Evolutionary conservation across 75 land plant species (phyloP).

Genomic region (Sequoiadendron giganteum): DNA sequence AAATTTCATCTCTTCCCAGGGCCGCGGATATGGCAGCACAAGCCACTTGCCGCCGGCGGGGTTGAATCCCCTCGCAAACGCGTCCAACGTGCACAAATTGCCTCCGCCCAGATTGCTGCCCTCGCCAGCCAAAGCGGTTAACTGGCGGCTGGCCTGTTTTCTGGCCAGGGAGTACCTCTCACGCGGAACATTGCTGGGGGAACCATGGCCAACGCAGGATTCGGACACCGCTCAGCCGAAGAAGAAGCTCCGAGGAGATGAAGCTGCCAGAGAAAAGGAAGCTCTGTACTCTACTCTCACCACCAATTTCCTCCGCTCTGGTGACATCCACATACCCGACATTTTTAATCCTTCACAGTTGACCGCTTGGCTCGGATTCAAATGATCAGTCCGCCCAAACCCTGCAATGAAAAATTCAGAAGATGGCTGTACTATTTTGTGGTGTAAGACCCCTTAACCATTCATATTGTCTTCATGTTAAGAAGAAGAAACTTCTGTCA

Average conservation of each 20-base stretch:
- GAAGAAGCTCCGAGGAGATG: neutral
- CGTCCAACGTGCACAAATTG: neutral
- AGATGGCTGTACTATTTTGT: no score
- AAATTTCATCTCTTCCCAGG: no score
- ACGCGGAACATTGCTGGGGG: conserved; percentile 5
- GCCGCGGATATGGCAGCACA: neutral
- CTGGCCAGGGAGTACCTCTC: neutral
- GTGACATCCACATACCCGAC: neutral
- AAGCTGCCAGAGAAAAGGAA: neutral
- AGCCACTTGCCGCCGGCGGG: neutral
- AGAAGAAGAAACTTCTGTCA: no score
- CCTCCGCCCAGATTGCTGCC: neutral
- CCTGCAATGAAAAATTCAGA: no score
- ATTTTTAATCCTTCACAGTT: conserved; percentile 5
- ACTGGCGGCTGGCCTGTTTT: conserved; percentile 9
- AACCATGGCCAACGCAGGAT: neutral
- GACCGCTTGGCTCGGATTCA: neutral
- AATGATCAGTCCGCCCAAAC: neutral
- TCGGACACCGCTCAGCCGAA: neutral
- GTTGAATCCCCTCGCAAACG: neutral
- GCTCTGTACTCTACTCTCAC: neutral
- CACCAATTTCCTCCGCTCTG: neutral
- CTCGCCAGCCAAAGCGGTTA: neutral
- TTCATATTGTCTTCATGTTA: no score
- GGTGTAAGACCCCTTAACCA: no score